phyloP scores from a whole-genome alignment of 2,329 filamentous ascomycete species.

The Parascedosporium putredinis region DNA sequence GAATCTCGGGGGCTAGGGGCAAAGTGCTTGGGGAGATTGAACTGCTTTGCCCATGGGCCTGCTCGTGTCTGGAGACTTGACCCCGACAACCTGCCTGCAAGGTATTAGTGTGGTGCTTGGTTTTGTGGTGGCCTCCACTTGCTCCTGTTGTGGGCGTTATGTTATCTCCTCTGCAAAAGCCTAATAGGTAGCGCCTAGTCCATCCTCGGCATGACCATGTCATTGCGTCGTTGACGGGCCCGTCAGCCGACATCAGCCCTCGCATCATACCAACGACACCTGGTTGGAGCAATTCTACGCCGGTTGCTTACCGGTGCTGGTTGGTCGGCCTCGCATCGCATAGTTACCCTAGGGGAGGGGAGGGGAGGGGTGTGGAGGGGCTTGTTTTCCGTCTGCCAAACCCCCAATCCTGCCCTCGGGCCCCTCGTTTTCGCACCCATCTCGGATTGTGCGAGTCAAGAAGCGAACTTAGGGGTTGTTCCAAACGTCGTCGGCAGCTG shows the following conservation, averaged over 20 bases:
- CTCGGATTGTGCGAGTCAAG: no score
- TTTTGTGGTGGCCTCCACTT: neutral
- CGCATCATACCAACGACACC: neutral
- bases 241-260: neutral
- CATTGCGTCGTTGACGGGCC: neutral
- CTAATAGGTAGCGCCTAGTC: neutral
- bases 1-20: no score
- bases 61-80: no score
- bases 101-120: neutral
- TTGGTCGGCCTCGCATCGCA: neutral
- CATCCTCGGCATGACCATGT: neutral
- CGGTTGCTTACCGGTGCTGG: neutral
- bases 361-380: no score
- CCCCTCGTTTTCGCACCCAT: no score
- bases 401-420: no score
- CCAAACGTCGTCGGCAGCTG: neutral
- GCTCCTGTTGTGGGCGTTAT: neutral
- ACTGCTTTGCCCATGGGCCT: no score
- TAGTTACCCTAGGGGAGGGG: no score
- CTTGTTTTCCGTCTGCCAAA: no score
- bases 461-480: no score
- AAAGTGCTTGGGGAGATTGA: no score
- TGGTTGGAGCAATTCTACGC: neutral
- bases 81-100: neutral
- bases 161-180: neutral